Percentiles rank a stretch among this genome's conserved stretches.
phyloP scores from a whole-genome alignment of 2,329 filamentous ascomycete species.

The Aureobasidium sp. region DNA sequence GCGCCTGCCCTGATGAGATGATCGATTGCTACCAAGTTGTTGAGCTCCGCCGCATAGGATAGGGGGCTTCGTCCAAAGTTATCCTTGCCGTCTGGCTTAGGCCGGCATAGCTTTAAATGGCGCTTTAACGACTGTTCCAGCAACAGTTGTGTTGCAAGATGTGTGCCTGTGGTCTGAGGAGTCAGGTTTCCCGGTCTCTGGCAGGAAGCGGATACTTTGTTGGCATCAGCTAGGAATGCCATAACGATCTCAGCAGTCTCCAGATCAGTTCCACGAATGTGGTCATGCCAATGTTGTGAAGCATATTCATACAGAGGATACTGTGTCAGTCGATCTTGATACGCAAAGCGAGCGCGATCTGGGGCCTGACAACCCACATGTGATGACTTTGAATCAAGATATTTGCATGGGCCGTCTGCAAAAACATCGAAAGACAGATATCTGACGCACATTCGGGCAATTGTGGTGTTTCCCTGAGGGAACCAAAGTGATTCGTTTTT shows the following conservation, averaged over 20 bases:
- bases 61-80: not conserved
- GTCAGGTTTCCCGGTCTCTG: not conserved
- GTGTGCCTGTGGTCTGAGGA: not conserved
- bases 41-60: not conserved
- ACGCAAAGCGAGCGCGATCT: not conserved
- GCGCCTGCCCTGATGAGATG: not conserved
- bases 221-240: not conserved
- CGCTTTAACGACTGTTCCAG: no score
- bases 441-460: not conserved
- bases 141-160: no score
- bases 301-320: not conserved
- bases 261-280: not conserved
- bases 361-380: no score
- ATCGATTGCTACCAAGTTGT: not conserved
- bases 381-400: no score
- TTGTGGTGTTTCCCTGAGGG: not conserved
- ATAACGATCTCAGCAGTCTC: not conserved
- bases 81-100: not conserved
- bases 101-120: no score
- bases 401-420: not conserved
- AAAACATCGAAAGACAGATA: not conserved
- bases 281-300: not conserved
- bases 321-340: not conserved
- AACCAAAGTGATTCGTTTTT: not conserved
- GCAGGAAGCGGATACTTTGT: not conserved